Conservation (phyloP, 1,284 basidiomycete genomes). For the Trichosporon coremiiforme region DNA sequence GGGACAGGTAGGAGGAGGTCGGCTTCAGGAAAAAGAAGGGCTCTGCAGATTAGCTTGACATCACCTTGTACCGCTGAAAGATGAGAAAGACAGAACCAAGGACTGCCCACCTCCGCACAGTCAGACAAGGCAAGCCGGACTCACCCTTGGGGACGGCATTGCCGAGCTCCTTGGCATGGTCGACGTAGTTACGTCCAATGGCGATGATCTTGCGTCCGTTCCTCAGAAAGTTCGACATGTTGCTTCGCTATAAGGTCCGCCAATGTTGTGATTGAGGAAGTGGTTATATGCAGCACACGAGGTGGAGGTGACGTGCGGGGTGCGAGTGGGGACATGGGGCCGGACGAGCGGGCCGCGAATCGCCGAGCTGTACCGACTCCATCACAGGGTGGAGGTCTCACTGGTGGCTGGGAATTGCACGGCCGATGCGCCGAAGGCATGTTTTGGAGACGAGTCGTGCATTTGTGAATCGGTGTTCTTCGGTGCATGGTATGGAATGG, state of each 20-base stretch:
- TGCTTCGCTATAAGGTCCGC: constrained; percentile 20
- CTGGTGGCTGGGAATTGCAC: background rate
- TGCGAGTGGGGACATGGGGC: background rate
- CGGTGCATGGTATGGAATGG: background rate
- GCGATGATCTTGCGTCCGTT: constrained; percentile 72
- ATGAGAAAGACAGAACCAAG: background rate
- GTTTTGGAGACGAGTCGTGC: background rate
- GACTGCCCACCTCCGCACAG: background rate
- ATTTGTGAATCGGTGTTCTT: background rate
- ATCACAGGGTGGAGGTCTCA: background rate
- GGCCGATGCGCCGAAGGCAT: background rate
- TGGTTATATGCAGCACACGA: background rate
- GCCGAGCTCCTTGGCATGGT: constrained; percentile 88
- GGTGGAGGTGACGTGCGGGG: constrained; percentile 9
- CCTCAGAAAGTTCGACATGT: constrained; percentile 51
- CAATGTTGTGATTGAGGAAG: constrained; percentile 7
- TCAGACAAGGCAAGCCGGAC: constrained; percentile 8
- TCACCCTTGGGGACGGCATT: constrained; percentile 75
- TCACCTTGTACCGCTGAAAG: too few relatives aligned
- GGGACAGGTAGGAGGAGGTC: constrained; percentile 81
- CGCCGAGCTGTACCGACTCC: constrained; percentile 8
- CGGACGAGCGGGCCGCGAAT: constrained; percentile 10
- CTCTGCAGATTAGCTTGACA: constrained; percentile 59
- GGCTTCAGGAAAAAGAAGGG: constrained; percentile 99
- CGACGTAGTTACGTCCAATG: constrained; percentile 68